Percentiles rank a stretch among this genome's conserved stretches.
phyloP scores from a whole-genome alignment of 495 filamentous ascomycete genomes.

The Aspergillus cristatus region DNA sequence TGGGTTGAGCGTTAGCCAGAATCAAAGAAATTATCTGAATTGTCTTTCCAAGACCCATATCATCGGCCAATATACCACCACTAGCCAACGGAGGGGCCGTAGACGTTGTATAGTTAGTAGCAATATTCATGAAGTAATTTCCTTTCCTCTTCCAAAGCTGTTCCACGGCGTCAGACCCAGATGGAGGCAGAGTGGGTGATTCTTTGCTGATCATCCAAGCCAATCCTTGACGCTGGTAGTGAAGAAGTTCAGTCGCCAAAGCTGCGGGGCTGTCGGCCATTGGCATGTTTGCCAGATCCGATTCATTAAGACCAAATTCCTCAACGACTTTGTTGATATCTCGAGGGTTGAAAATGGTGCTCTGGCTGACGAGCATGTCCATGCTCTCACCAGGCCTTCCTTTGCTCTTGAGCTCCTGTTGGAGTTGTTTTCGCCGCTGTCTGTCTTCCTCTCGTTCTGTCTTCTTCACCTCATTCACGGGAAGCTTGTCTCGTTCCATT shows the following conservation, averaged over 20 bases:
- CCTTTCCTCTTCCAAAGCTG: constrained; percentile 67
- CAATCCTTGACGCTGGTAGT: constrained; percentile 77
- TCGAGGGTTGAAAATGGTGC: constrained; percentile 60
- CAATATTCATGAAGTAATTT: constrained; percentile 60
- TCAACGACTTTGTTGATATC: constrained; percentile 60
- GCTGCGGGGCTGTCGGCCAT: constrained; percentile 56
- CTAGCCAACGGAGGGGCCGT: constrained; percentile 53
- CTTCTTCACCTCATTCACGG: constrained; percentile 32
- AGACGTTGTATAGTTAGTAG: constrained; percentile 58
- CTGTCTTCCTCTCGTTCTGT: constrained; percentile 23
- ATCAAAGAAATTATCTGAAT: constrained; percentile 80
- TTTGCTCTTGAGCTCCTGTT: constrained; percentile 39
- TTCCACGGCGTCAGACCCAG: constrained; percentile 54
- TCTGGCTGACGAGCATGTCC: constrained; percentile 56
- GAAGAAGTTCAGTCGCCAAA: constrained; percentile 58
- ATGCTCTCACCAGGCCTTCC: constrained; percentile 42
- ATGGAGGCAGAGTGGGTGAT: constrained; percentile 52
- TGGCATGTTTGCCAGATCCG: constrained; percentile 63
- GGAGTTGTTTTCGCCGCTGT: constrained; percentile 20
- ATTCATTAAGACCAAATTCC: constrained; percentile 58
- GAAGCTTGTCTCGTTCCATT: constrained; percentile 55
- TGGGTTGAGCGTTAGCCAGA: constrained; percentile 45
- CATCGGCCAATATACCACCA: constrained; percentile 83
- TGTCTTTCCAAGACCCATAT: constrained; percentile 94
- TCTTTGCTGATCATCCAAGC: constrained; percentile 78